These are phyloP conservation scores for Apiospora sp. DNA, from an alignment of 2,329 filamentous ascomycete genomes.

Conservation along the genomic window DNA sequence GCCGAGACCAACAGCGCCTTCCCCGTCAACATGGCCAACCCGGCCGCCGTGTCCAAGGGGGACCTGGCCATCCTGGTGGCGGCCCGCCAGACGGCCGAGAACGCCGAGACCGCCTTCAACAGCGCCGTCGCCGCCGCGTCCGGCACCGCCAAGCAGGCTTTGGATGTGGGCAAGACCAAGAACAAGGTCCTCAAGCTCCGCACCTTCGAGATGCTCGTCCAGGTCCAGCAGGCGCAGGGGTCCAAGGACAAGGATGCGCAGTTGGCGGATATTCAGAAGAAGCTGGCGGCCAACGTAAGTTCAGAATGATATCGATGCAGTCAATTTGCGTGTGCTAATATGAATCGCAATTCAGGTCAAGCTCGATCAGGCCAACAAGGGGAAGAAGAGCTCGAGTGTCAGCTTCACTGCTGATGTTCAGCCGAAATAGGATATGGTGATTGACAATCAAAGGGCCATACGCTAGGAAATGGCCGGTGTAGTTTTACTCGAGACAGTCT, in stretches of 20 bases:
- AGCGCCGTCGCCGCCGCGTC: constrained; percentile 25
- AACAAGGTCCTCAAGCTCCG: constrained; percentile 31
- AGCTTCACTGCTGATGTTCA: constrained; percentile 27
- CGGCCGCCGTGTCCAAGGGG: constrained; percentile 25
- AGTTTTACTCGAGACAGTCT: neutral
- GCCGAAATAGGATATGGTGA: neutral
- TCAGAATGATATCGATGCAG: neutral
- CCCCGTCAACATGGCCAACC: constrained; percentile 27
- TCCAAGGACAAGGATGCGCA: constrained; percentile 25
- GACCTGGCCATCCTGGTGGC: constrained; percentile 27
- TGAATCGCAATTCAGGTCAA: neutral
- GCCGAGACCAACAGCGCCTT: constrained; percentile 27
- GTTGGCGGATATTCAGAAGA: constrained; percentile 27
- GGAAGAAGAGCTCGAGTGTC: constrained; percentile 27
- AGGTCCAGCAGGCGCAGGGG: constrained; percentile 26
- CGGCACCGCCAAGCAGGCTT: constrained; percentile 3
- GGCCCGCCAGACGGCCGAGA: constrained; percentile 29
- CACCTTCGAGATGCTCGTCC: constrained; percentile 27
- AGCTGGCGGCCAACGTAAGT: constrained; percentile 26
- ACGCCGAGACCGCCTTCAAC: constrained; percentile 29
- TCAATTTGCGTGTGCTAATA: neutral
- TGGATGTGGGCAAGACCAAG: constrained; percentile 29
- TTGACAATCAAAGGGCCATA: no score
- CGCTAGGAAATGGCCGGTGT: neutral
- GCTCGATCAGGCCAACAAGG: constrained; percentile 23